Evolutionary conservation across 495 filamentous ascomycete species (phyloP), one percentile per base, ranked within the genome.

Genomic region (Hypomontagnella submonticulosa): DNA sequence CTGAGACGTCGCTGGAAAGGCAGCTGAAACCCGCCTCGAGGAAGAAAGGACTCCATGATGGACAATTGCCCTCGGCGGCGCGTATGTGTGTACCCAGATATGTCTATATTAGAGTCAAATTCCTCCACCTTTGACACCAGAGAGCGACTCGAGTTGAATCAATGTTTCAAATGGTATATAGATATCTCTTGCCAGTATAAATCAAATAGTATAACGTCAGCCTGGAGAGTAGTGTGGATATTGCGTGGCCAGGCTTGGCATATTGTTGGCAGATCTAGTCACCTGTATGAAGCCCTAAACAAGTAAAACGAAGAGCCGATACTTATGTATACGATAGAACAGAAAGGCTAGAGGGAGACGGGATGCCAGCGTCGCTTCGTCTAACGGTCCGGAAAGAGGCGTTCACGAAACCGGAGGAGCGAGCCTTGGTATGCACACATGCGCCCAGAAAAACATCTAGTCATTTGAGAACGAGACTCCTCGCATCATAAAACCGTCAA

Each of bases 1-100:
- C 92, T 95, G 37, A 97, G 83, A 62, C 92, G 88, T 60, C 89
- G 85, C 74, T 87, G 85, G 61, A 88, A 78, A 50, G 84, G 79
- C 71, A 82, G 71, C 66, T 80, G 76, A 46, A 82, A 71, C 70
- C 75, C 74, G 52, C 77, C 76, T 66, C 74, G 71, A 32, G 80
- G 80, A 15, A 81, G 67, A 61, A 81, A 75, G 13, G 77, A 76
- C 38, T 83, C 82, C 83, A 85, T 84, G 61, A 44, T 64, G 57
- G 30, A 10, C 19, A 38, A 12, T 43, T 50, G 42, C 19, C 20
- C 23, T 20, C 7, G 32, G 53, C 16, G 16, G 40, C 9, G 11
- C n/a, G 18, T 38, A 3, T 8, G 12, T 33, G 4, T 41, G 27
- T 42, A 15, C 12, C 15, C 10, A 5, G 0, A 16, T 13, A 30